phyloP scores from a whole-genome alignment of 371 early-diverging fungal genomes.

The Apophysomyces elegans region DNA sequence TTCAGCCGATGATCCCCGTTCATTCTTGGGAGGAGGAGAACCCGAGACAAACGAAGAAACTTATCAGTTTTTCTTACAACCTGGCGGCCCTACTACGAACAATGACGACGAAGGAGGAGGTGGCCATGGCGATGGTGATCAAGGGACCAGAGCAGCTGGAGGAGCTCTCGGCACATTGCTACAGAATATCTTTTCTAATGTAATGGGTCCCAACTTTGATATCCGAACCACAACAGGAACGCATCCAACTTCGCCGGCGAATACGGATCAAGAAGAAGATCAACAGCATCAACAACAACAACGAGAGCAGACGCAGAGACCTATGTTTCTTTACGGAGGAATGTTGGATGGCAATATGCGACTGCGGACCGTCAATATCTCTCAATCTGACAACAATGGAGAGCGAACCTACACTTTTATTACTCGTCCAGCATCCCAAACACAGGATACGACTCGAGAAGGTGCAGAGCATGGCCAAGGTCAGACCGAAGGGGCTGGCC shows the following conservation, averaged over 20 bases:
- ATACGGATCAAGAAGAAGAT: conserved; percentile 14
- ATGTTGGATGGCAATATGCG: conserved; percentile 38
- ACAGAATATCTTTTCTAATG: conserved; percentile 29
- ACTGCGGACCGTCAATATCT: conserved; percentile 27
- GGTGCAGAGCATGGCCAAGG: conserved; percentile 14
- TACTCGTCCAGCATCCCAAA: conserved; percentile 1
- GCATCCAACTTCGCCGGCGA: conserved; percentile 13
- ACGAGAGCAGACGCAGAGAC: conserved; percentile 12
- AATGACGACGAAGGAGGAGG: conserved; percentile 6
- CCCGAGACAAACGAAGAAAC: conserved; percentile 18
- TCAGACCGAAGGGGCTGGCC: not conserved
- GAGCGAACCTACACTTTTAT: conserved; percentile 1
- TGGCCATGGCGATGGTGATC: conserved; percentile 2
- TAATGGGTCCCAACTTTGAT: conserved; percentile 22
- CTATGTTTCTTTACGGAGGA: conserved; percentile 38
- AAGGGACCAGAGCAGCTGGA: conserved; percentile 1
- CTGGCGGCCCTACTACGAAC: not conserved
- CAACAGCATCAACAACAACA: conserved; percentile 9
- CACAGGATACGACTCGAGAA: not conserved
- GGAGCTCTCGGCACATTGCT: conserved; percentile 29
- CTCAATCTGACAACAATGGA: conserved; percentile 10
- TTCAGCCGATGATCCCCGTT: conserved; percentile 20
- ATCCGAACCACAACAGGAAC: not conserved
- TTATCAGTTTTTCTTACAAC: conserved; percentile 13
- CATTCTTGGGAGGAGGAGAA: conserved; percentile 14